Conservation (phyloP, 176 grass and related monocot genomes). For the Aegilops speltoides region DNA sequence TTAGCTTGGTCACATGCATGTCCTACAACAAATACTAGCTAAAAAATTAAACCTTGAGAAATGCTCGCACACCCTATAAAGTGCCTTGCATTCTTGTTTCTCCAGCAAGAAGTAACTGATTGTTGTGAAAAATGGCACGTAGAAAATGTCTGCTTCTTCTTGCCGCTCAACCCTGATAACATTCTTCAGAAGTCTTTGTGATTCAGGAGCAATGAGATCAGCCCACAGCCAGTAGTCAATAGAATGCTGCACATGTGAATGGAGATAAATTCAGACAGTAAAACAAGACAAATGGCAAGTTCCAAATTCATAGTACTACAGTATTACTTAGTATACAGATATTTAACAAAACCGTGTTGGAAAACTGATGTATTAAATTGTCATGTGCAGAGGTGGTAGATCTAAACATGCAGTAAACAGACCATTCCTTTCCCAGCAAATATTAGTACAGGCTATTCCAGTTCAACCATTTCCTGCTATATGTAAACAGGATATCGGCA, state of each 20-base stretch:
- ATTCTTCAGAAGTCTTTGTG: slow-evolving; percentile 75
- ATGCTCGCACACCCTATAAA: slow-evolving; percentile 98
- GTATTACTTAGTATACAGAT: not conserved
- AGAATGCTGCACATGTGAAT: slow-evolving; percentile 71
- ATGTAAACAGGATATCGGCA: not conserved
- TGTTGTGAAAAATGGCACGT: slow-evolving; percentile 92
- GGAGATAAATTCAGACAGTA: not conserved
- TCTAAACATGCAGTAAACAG: not conserved
- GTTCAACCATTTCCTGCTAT: not conserved
- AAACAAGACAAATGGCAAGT: not conserved
- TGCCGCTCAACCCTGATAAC: slow-evolving; percentile 65
- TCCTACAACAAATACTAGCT: slow-evolving; percentile 46
- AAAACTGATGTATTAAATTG: not conserved
- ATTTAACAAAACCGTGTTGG: not conserved
- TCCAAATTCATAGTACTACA: not conserved
- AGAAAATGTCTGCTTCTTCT: slow-evolving; percentile 96
- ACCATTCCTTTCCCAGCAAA: not conserved
- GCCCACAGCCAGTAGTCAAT: slow-evolving; percentile 99
- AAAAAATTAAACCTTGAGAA: slow-evolving; percentile 86
- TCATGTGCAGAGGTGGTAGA: not conserved
- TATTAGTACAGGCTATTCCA: not conserved
- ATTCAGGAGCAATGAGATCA: slow-evolving; percentile 88
- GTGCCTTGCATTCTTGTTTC: slow-evolving; percentile 97
- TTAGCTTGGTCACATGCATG: slow-evolving; percentile 25
- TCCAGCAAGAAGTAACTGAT: slow-evolving; percentile 96